A percentile compares a stretch with the other conserved stretches of the same genome.
phyloP scores from a whole-genome alignment of 1,284 basidiomycete genomes.

The Afroboletus lepidellus region DNA sequence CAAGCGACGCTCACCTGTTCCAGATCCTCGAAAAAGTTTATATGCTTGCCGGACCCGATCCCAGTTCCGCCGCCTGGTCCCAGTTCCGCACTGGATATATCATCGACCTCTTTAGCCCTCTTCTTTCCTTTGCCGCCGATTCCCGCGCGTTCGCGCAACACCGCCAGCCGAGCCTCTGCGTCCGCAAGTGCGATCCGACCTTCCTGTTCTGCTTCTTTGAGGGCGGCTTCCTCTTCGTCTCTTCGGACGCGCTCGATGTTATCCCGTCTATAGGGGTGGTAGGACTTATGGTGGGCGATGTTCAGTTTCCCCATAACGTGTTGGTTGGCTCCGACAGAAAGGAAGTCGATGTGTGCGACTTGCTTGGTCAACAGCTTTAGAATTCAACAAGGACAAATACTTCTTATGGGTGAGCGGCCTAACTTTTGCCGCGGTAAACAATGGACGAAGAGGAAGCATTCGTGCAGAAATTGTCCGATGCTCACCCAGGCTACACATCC shows the following conservation, averaged over 20 bases:
- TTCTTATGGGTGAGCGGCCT: background rate
- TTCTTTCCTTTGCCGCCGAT: slow-evolving; percentile 40
- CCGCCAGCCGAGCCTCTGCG: slow-evolving; percentile 72
- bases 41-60: slow-evolving; percentile 42
- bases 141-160: slow-evolving; percentile 62
- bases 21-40: slow-evolving; percentile 77
- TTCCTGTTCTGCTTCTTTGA: slow-evolving; percentile 64
- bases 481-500: slow-evolving; percentile 34
- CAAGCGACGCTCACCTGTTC: slow-evolving; percentile 48
- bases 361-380: slow-evolving; percentile 18
- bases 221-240: slow-evolving; percentile 79
- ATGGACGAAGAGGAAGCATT: slow-evolving; percentile 24
- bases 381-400: slow-evolving; percentile 18
- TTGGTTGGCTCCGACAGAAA: too few relatives aligned
- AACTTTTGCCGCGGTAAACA: background rate
- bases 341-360: background rate
- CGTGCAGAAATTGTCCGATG: slow-evolving; percentile 8
- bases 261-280: slow-evolving; percentile 81
- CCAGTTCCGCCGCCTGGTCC: slow-evolving; percentile 30
- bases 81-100: slow-evolving; percentile 17
- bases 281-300: slow-evolving; percentile 88
- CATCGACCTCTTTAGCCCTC: slow-evolving; percentile 38
- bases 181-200: slow-evolving; percentile 73
- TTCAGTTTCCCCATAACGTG: slow-evolving; percentile 72
- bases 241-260: slow-evolving; percentile 76